Conservation (phyloP, 192 early-diverging fungal genomes). For the Gaertneriomyces sp. region DNA sequence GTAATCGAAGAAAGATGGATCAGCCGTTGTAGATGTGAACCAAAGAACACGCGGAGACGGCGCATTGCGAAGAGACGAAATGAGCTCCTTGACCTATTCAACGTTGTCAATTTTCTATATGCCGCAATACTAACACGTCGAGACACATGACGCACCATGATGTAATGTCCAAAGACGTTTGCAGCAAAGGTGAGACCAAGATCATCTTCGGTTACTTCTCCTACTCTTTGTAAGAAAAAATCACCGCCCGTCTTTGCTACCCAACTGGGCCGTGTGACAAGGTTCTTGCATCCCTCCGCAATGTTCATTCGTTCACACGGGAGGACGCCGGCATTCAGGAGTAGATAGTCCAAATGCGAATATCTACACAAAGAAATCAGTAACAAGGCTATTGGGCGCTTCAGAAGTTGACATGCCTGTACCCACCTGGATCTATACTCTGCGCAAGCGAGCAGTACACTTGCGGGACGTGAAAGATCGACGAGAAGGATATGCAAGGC, state of each 20-base stretch:
- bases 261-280: slow-evolving; percentile 36
- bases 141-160: slow-evolving; percentile 30
- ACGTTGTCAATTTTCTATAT: slow-evolving; percentile 10
- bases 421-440: slow-evolving; percentile 25
- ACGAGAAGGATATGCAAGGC: slow-evolving; percentile 32
- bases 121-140: no score
- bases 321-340: slow-evolving; percentile 51
- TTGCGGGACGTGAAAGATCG: slow-evolving; percentile 32
- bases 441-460: slow-evolving; percentile 30
- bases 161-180: slow-evolving; percentile 53
- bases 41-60: slow-evolving; percentile 36
- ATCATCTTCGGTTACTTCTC: slow-evolving; percentile 36
- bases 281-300: slow-evolving; percentile 8
- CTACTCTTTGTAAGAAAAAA: slow-evolving; percentile 35
- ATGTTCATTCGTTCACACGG: slow-evolving; percentile 34
- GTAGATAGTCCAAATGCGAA: slow-evolving; percentile 35
- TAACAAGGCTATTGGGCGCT: not conserved
- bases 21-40: slow-evolving; percentile 44
- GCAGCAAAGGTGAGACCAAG: slow-evolving; percentile 49
- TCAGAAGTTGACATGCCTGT: not conserved
- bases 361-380: slow-evolving; percentile 16
- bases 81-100: slow-evolving; percentile 29
- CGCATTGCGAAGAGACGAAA: not conserved
- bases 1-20: slow-evolving; percentile 30
- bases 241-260: slow-evolving; percentile 46